Base-by-base conservation (phyloP, 2,329 filamentous ascomycete genomes). In the Alternaria sp. region DNA sequence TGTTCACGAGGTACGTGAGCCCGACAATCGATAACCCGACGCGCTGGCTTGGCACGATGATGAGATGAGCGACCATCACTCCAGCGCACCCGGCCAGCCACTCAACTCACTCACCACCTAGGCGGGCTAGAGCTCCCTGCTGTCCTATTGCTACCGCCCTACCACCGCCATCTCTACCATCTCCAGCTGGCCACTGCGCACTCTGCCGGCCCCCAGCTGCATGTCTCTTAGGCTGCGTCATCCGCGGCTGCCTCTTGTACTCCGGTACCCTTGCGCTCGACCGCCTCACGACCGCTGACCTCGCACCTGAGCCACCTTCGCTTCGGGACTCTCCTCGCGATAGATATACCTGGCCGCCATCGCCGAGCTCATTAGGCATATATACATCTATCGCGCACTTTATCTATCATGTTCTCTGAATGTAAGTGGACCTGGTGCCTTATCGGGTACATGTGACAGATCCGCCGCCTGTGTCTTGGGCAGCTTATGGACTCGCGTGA, bases 401-500 rank as follows among this genome's bases (percentile, higher is more conserved):
- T 57, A 60, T 62, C 66, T 69, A 64, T 67, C 80, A 93, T 93
- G 91, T 93, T 93, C 83, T 97, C 93, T 61, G 93, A 97, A 89
- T 97, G 93, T 96, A 86, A 83, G 92, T 85, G 62, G 50, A 51
- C 59, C 67, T 60, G 30, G 51, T 64, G 69, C 71, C 71, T 77
- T 75, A 74, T 75, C 73, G 67, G 58, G 71, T 60, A 65, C 78
- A 75, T 76, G 75, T 77, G 74, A 77, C 67, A 56, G 65, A 60
- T 59, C 65, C 66, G 60, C 57, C 69, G 69, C 69, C 68, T 65
- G 61, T 74, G 73, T 76, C 77, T 75, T 63, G 73, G 54, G 59
- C 52, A 54, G 49, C 66, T 57, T 62, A 44, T 45, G 21, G 60
- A 70, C 75, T 79, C 80, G 80, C 79, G 81, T 83, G 81, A 83